A percentile compares a stretch with the other conserved stretches of the same genome.
phyloP scores from a whole-genome alignment of 2,329 filamentous ascomycete species.

The Cordyceps cicadae region DNA sequence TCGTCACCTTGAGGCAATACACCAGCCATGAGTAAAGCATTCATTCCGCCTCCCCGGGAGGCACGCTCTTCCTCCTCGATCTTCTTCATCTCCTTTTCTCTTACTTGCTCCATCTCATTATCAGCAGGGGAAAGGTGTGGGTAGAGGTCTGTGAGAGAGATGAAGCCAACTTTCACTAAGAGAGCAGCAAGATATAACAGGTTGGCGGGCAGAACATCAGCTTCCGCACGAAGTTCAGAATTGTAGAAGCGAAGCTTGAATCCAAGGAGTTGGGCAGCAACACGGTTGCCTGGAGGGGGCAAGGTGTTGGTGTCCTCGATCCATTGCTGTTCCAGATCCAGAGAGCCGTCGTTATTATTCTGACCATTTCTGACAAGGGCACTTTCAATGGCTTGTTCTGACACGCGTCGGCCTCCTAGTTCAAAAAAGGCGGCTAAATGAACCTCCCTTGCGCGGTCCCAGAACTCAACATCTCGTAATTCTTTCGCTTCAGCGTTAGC shows the following conservation, averaged over 20 bases:
- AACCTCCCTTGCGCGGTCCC: conserved; percentile 65
- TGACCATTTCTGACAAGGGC: conserved; percentile 30
- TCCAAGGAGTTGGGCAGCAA: conserved; percentile 87
- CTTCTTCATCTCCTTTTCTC: conserved; percentile 62
- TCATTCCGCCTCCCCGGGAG: conserved; percentile 62
- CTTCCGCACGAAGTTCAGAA: conserved; percentile 63
- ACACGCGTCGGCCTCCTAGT: conserved; percentile 63
- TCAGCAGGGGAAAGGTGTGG: conserved; percentile 84
- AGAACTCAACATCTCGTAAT: conserved; percentile 67
- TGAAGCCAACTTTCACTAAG: conserved; percentile 94
- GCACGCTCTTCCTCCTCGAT: conserved; percentile 69
- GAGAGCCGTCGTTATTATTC: conserved; percentile 34
- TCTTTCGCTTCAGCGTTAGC: conserved; percentile 48
- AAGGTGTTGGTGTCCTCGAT: conserved; percentile 72
- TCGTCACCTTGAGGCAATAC: conserved; percentile 62
- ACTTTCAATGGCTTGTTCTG: conserved; percentile 47
- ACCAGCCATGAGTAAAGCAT: conserved; percentile 80
- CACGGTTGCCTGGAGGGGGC: conserved; percentile 77
- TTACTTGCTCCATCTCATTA: conserved; percentile 69
- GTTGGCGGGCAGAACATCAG: conserved; percentile 80
- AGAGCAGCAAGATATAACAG: conserved; percentile 85
- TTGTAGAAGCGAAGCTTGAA: conserved; percentile 97
- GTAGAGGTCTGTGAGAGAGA: conserved; percentile 84
- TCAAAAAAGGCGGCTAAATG: conserved; percentile 86
- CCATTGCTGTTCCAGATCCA: conserved; percentile 60